Base-by-base conservation (phyloP, 495 filamentous ascomycete species). In the Talaromyces proteolyticus region DNA sequence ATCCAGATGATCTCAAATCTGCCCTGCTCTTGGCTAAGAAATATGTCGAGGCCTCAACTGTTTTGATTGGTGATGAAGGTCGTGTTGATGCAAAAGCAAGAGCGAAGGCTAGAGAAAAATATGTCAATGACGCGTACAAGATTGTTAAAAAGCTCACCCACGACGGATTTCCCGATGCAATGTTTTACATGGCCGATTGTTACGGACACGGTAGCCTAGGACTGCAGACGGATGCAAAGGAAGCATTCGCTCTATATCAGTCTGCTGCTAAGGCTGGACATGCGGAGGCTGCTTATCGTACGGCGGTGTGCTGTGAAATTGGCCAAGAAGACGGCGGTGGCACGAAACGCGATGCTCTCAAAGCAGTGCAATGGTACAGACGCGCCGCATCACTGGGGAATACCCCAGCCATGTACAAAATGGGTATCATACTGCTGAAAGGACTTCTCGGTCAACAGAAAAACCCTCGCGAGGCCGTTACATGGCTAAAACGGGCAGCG, bases 311-410 rank as follows among this genome's bases (percentile, higher is more conserved):
- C 72, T 96, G 92, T 62, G 93, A 98, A 61, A 86, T 98, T 47
- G 93, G 93, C n/a, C 79, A 87, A 37, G 91, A 96, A 58, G 89
- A 93, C 57, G 89, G 89, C 41, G 92, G 92, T 45, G 93, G 93
- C 16, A 96, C 93, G 10, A 81, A 85, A 44, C 87, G 88, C 53
- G 93, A 98, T 62, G 87, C 89, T 3, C 66, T 89, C 56, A 96
- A 96, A 70, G 90, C 93, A 7, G 88, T 97, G 23, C 91, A 96
- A 59, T 98, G 93, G 93, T 98, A 97, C 63, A 91, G 90, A 63
- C 89, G 91, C 17, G 89, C 92, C 11, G 91, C 93, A 1, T 80
- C 86, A 6, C 74, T 96, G 4, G 93, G 93, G 11, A 91, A 97
- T 58, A 86, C 87, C 0, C 85, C 91, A 0, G 93, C 92, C 20